Evolutionary conservation across 1,284 basidiomycete species (phyloP).

Genomic region (Malassezia brasiliensis): DNA sequence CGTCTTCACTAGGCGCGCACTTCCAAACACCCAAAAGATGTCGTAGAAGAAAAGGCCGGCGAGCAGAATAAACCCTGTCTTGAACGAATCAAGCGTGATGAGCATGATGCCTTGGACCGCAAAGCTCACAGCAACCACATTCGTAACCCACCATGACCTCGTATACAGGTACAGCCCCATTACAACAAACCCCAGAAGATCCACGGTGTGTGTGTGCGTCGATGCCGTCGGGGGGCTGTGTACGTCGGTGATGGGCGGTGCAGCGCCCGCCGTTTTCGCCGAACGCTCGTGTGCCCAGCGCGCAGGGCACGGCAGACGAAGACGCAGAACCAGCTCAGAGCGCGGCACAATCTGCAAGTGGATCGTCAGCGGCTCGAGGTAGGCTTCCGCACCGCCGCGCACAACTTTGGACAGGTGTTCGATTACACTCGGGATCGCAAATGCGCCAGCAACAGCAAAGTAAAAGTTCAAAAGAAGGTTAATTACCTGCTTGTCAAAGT

Average conservation of each 20-base stretch:
- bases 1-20: neutral
- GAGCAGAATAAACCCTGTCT: constrained; percentile 73
- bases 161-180: constrained; percentile 60
- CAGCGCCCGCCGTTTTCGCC: neutral
- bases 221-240: neutral
- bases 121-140: constrained; percentile 74
- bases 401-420: constrained; percentile 1
- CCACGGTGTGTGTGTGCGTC: neutral
- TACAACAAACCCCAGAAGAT: constrained; percentile 52
- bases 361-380: neutral
- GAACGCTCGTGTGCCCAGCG: no score
- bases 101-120: constrained; percentile 70
- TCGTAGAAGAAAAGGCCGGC: constrained; percentile 46
- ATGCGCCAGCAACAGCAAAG: constrained; percentile 38
- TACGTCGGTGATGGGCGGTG: neutral
- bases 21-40: constrained; percentile 47
- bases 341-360: neutral
- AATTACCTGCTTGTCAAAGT: constrained; percentile 37
- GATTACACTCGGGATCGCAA: constrained; percentile 32
- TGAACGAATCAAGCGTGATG: constrained; percentile 79
- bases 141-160: constrained; percentile 62
- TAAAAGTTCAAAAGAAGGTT: constrained; percentile 39
- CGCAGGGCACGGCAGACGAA: neutral
- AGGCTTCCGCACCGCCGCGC: neutral
- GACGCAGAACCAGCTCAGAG: neutral